Percentiles rank a stretch among this genome's conserved stretches.
phyloP scores from a whole-genome alignment of 257 asterid genomes.

The Cruciata laevipes region DNA sequence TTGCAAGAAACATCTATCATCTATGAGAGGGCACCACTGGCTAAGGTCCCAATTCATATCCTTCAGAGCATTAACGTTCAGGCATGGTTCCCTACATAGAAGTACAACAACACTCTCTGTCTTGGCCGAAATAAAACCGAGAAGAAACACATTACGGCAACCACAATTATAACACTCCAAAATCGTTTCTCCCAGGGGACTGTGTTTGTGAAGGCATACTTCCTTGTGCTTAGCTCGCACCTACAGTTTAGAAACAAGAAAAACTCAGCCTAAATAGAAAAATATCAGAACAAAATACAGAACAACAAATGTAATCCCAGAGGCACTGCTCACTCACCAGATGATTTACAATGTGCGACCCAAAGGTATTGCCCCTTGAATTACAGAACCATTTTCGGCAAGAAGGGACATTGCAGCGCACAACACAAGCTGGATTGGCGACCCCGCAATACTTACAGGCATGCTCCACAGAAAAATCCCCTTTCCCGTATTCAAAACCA shows the following conservation, averaged over 20 bases:
- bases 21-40: conserved; percentile 99
- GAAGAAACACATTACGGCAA: conserved; percentile 91
- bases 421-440: conserved; percentile 92
- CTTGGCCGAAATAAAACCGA: conserved; percentile 96
- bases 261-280: background rate
- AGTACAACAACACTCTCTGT: conserved; percentile 98
- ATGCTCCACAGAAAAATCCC: conserved; percentile 76
- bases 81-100: conserved; percentile 94
- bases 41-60: conserved; percentile 99
- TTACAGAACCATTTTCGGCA: conserved; percentile 98
- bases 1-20: conserved; percentile 94
- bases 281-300: no score
- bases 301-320: no score
- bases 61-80: conserved; percentile 79
- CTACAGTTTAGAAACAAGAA: conserved; percentile 28
- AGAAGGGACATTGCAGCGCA: conserved; percentile 87
- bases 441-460: conserved; percentile 95
- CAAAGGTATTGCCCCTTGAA: conserved; percentile 97
- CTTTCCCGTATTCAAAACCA: conserved; percentile 77
- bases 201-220: conserved; percentile 97
- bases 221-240: conserved; percentile 99
- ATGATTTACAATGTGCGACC: conserved; percentile 96
- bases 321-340: conserved; percentile 49
- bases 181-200: conserved; percentile 96
- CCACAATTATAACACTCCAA: conserved; percentile 98